Percentiles rank a stretch among this genome's conserved stretches.
Conservation (phyloP, 306 rosid genomes). For the Crotalaria pallida region DNA sequence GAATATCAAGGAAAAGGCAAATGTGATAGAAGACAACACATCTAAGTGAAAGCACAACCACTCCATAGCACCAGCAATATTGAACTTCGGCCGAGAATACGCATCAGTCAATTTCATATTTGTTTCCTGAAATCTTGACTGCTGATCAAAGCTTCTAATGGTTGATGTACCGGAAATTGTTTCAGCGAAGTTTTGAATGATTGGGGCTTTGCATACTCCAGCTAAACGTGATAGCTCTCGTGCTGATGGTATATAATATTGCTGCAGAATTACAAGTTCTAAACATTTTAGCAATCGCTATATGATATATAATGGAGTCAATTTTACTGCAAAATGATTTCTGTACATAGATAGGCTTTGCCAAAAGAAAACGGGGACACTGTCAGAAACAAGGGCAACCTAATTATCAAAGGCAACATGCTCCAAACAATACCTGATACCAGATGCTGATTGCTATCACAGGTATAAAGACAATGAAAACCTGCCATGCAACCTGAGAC, state of each 20-base stretch:
- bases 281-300: background rate
- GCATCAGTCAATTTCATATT: slow-evolving; percentile 72
- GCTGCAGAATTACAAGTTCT: slow-evolving; percentile 40
- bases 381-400: background rate
- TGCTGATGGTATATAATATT: slow-evolving; percentile 67
- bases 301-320: background rate
- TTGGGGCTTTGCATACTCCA: slow-evolving; percentile 87
- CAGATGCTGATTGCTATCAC: slow-evolving; percentile 53
- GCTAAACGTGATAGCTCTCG: slow-evolving; percentile 74
- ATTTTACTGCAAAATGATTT: background rate
- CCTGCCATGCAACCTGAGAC: slow-evolving; percentile 85
- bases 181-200: slow-evolving; percentile 80
- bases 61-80: slow-evolving; percentile 65
- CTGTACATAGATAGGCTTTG: background rate
- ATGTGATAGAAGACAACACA: slow-evolving; percentile 62
- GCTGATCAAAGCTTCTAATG: slow-evolving; percentile 83
- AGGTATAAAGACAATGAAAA: slow-evolving; percentile 68
- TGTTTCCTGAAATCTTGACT: slow-evolving; percentile 54
- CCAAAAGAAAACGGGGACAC: background rate
- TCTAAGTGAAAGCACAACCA: slow-evolving; percentile 82
- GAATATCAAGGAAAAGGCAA: slow-evolving; percentile 61
- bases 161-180: slow-evolving; percentile 78
- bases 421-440: slow-evolving; percentile 54
- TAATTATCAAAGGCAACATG: background rate
- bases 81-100: slow-evolving; percentile 65